Evolutionary conservation across 352 stramenopile species (phyloP).

Genomic region (Phytophthora melonis): DNA sequence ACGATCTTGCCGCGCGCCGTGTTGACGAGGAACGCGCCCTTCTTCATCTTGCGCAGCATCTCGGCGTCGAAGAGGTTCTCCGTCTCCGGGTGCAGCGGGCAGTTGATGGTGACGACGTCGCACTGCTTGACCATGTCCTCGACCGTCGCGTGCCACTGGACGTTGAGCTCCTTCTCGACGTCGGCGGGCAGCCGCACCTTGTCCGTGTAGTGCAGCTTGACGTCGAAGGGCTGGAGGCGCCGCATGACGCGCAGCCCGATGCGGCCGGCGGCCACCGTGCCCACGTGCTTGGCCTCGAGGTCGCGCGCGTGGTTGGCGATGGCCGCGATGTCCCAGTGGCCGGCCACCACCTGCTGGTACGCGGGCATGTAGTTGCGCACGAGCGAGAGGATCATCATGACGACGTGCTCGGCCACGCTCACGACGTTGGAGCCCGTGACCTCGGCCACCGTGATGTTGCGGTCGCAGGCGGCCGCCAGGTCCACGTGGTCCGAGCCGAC

Average conservation of each 20-base stretch:
- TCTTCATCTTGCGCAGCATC: slow-evolving; percentile 72
- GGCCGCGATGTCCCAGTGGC: slow-evolving; percentile 53
- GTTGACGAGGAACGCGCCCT: slow-evolving; percentile 81
- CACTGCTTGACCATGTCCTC: slow-evolving; percentile 59
- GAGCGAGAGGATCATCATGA: slow-evolving; percentile 51
- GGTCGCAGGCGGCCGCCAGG: slow-evolving; percentile 48
- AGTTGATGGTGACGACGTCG: slow-evolving; percentile 84
- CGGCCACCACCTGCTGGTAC: slow-evolving; percentile 51
- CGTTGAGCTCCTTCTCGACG: slow-evolving; percentile 57
- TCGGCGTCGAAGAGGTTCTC: slow-evolving; percentile 72
- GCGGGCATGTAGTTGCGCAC: slow-evolving; percentile 63
- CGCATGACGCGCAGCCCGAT: slow-evolving; percentile 50
- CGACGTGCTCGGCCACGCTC: slow-evolving; percentile 57
- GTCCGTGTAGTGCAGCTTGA: slow-evolving; percentile 61
- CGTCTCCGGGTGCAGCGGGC: slow-evolving; percentile 72
- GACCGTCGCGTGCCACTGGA: slow-evolving; percentile 42
- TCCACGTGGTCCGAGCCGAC: slow-evolving; percentile 60
- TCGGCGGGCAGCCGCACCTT: slow-evolving; percentile 46
- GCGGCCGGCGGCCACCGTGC: slow-evolving; percentile 47
- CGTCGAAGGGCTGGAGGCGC: slow-evolving; percentile 55
- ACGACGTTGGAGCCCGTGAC: slow-evolving; percentile 58
- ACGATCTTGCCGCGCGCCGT: slow-evolving; percentile 86
- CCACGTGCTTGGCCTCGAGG: slow-evolving; percentile 55
- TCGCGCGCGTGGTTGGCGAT: slow-evolving; percentile 49
- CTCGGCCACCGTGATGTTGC: slow-evolving; percentile 52